phyloP scores from a whole-genome alignment of 1,284 basidiomycete species.

The Ceratobasidium sp. region DNA sequence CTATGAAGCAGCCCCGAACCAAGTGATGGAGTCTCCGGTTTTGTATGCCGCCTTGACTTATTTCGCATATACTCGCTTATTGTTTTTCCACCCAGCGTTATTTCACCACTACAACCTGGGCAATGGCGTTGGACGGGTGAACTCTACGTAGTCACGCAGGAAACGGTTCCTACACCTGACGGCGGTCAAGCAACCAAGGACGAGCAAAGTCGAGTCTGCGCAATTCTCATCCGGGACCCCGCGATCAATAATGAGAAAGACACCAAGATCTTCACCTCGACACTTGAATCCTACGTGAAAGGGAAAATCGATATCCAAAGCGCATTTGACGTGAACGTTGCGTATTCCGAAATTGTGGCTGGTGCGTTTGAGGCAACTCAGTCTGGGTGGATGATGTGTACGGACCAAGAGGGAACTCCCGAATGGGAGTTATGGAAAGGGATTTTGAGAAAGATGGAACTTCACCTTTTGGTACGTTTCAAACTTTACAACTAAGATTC shows the following conservation, averaged over 20 bases:
- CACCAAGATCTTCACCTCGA: conserved; percentile 3
- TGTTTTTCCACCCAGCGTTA: background rate
- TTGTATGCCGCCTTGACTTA: background rate
- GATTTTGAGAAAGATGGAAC: conserved; percentile 21
- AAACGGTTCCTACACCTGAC: background rate
- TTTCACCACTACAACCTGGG: background rate
- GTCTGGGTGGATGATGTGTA: conserved; percentile 24
- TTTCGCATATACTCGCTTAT: background rate
- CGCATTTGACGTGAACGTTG: conserved; percentile 14
- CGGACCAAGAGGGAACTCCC: background rate
- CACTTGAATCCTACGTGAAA: conserved; percentile 6
- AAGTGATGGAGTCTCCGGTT: background rate
- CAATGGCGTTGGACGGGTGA: conserved; percentile 33
- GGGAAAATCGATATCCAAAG: conserved; percentile 4
- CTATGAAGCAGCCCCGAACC: too few relatives aligned
- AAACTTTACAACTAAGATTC: too few relatives aligned
- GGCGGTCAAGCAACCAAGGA: background rate
- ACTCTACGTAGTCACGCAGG: conserved; percentile 9
- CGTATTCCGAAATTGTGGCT: conserved; percentile 15
- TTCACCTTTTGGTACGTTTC: conserved; percentile 2
- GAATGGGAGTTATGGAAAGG: conserved; percentile 29
- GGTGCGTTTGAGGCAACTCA: conserved; percentile 23
- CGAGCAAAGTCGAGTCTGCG: conserved; percentile 8
- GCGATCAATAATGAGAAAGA: background rate
- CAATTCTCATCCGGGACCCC: conserved; percentile 20